Base-by-base conservation (phyloP, 2,329 filamentous ascomycete species). In the Allantophomopsis cytisporea region DNA sequence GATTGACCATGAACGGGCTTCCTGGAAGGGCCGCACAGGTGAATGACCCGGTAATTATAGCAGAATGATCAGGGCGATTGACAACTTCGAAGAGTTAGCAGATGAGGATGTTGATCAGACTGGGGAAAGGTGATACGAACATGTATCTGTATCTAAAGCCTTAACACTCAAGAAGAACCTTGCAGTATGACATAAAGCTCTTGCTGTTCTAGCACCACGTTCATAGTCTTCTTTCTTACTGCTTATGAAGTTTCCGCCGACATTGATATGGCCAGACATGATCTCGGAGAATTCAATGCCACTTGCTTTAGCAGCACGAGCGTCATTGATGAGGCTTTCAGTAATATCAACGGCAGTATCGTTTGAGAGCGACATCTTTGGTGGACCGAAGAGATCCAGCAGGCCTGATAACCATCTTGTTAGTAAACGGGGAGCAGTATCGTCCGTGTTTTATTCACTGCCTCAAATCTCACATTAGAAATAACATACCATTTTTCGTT, bases 241-340 rank as follows among this genome's bases (percentile, higher is more conserved):
- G 7, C 62, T 59, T 5, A 51, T 51, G 32, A 67, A 51, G 20
- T 54, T 56, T 10, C 54, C 51, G 31, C 64, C 61, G 35, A 58
- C 52, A 46, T 76, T 70, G 18, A 82, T 63, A 46, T 70, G 72
- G 10, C 76, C 76, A 8, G 68, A 65, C 73, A 81, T 78, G 42
- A 78, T 68, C 52, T 81, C 76, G 0, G 71, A 71, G 50, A 81
- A 81, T 17, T 68, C 69, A 40, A 78, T 65, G 0, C 73, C 71
- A 34, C 58, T 59, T 8, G 65, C 62, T 28, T 66, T 50, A 1
- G 45, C 39, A 10, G 42, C 49, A 31, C 47, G 37, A 1, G 54
- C 51, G 2, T 50, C 47, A 17, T 46, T 41, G 31, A 60, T 60
- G 39, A 65, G 47, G 2, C 59, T 59, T 21, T 56, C 59, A 32